Evolutionary conservation across 495 filamentous ascomycete genomes (phyloP), one percentile per base, ranked within the genome.

Genomic region (Lasiosphaeriaceae sp.): DNA sequence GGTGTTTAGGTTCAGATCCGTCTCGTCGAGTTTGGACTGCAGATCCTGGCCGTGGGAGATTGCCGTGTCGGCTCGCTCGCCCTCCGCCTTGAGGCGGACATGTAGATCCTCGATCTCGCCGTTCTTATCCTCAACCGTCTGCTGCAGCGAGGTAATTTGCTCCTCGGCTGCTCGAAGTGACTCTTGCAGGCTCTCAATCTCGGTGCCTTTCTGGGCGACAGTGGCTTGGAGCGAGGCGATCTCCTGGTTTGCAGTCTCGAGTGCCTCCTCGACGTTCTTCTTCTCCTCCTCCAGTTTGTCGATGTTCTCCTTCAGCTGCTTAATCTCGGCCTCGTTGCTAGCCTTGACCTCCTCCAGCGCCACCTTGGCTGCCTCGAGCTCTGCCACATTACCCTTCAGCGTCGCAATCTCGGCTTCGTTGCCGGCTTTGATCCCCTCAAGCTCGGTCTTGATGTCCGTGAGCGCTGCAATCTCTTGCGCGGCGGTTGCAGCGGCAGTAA

Each of bases 101-200:
- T 63, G 66, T 2, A 70, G 63, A 23, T 63, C 54, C 41, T 69
- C 68, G 17, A 65, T 60, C 59, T 66, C 56, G 22, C 14, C 55
- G 48, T 55, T 66, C 55, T 64, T 62, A n/a, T 71, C 68, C n/a
- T 66, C 64, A 0, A 69, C 48, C 0, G 66, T 68, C 43, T 66
- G 63, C 31, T 68, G 64, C 9, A 71, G 65, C 4, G 60, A 64
- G 9, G 48, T 35, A 12, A 67, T 66, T 35, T 67, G 57, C 21
- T 69, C 68, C 54, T 71, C 68, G 24, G 66, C 60, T 0, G 57
- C 55, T 29, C 61, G 61, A 26, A 71, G 55, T 11, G 62, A 63
- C 55, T 70, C 61, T 44, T 61, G 59, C 9, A 70, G 58, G 29
- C 44, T 50, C 59, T 65, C 65, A 2, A 70, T 68, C 49, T 70